phyloP scores from a whole-genome alignment of 2,329 filamentous ascomycete genomes.

The Lecanicillium sp. region DNA sequence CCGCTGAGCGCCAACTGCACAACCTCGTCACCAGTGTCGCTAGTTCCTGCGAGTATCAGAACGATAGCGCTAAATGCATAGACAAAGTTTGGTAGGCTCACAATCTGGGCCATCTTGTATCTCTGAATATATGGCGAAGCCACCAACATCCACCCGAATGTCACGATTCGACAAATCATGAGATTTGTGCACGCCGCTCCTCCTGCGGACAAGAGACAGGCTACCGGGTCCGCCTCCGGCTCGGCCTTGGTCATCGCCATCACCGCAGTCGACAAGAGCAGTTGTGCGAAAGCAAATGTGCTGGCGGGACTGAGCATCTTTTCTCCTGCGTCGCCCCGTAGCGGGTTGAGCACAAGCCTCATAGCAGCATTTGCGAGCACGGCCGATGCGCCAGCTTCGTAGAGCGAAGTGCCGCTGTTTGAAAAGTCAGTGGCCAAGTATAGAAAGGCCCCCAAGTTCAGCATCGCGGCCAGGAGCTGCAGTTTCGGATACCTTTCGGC shows the following conservation, averaged over 20 bases:
- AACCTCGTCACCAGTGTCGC: background rate
- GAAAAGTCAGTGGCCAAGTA: too few relatives aligned
- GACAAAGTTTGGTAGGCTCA: background rate
- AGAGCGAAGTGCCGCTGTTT: background rate
- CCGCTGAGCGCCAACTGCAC: background rate
- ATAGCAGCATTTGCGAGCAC: background rate
- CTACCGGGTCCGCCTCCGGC: background rate
- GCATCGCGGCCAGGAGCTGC: slow-evolving; percentile 1
- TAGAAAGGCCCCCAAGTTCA: too few relatives aligned
- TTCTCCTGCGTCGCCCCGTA: background rate
- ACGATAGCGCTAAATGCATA: background rate
- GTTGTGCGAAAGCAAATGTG: background rate
- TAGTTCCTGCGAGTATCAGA: background rate
- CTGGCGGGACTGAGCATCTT: background rate
- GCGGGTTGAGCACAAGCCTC: slow-evolving; percentile 5
- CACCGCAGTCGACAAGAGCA: background rate
- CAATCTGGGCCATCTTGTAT: background rate
- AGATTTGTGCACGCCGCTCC: background rate
- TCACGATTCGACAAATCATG: background rate
- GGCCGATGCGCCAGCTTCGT: background rate
- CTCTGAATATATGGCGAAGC: background rate
- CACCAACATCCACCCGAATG: background rate
- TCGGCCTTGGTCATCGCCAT: background rate
- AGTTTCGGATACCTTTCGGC: background rate
- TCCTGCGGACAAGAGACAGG: background rate